Conservation (phyloP, 116 monocot genomes). For the Papilionanthe hybrid region DNA sequence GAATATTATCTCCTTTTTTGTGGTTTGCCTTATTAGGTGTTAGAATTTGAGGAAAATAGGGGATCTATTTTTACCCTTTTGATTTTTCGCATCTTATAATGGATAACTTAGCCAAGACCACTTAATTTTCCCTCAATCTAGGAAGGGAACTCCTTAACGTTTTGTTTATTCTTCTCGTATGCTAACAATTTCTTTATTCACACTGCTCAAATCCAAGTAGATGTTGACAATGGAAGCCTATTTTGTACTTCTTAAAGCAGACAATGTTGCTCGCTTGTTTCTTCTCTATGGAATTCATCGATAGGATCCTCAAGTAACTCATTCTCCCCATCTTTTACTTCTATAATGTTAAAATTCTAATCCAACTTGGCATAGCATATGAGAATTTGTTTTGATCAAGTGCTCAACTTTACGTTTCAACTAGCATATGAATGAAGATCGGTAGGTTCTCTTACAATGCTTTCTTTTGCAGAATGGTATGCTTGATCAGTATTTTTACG, state of each 20-base stretch:
- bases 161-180: neutral
- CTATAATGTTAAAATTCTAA: neutral
- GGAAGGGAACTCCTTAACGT: neutral
- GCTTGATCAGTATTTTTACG: conserved; percentile 32
- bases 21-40: neutral
- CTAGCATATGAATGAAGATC: neutral
- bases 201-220: neutral
- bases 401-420: neutral
- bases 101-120: neutral
- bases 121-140: neutral
- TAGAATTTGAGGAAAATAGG: neutral
- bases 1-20: neutral
- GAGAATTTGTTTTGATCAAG: neutral
- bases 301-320: neutral
- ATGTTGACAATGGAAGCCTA: neutral
- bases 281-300: too few relatives aligned
- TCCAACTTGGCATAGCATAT: neutral
- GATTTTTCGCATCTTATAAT: neutral
- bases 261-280: too few relatives aligned
- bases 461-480: conserved; percentile 25
- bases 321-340: neutral
- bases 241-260: neutral
- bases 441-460: neutral
- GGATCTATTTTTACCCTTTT: too few relatives aligned
- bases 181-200: neutral